Conservation (phyloP, 2,329 filamentous ascomycete species). For the Didymosphaeria variabile region DNA sequence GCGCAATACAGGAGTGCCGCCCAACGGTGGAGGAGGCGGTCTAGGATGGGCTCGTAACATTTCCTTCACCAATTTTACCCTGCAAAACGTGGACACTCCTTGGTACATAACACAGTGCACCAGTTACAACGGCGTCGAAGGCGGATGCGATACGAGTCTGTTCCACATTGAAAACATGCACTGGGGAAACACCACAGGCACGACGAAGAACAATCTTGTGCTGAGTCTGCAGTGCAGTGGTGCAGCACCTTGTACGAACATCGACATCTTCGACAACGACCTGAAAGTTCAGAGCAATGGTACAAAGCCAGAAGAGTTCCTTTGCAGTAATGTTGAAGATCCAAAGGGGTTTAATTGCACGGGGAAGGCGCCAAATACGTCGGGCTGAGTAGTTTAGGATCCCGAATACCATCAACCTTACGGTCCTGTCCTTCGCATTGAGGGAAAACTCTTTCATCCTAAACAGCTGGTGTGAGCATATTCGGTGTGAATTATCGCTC, state of each 20-base stretch:
- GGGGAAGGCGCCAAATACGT: constrained; percentile 14
- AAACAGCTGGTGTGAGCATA: no score
- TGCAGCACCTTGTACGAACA: constrained; percentile 19
- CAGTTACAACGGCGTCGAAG: constrained; percentile 38
- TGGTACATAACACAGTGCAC: constrained; percentile 52
- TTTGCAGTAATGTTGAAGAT: constrained; percentile 19
- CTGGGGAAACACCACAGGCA: constrained; percentile 36
- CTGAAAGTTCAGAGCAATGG: constrained; percentile 17
- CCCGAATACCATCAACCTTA: not conserved
- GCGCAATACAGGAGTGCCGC: constrained; percentile 57
- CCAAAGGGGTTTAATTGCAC: constrained; percentile 18
- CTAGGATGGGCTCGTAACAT: constrained; percentile 54
- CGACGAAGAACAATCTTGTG: constrained; percentile 12
- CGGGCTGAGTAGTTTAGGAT: not conserved
- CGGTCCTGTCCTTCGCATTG: not conserved
- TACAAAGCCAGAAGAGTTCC: constrained; percentile 9
- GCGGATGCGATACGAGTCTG: constrained; percentile 48
- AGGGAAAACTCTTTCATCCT: not conserved
- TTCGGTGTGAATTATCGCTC: not conserved
- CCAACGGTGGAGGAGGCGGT: constrained; percentile 66
- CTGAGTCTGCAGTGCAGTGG: constrained; percentile 24
- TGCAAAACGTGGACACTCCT: constrained; percentile 33
- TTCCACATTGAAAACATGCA: constrained; percentile 49
- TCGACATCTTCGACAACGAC: constrained; percentile 17
- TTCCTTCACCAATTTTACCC: constrained; percentile 41